These are phyloP conservation scores for Lathyrus tuberosus DNA, from an alignment of 306 rosid genomes.

Conservation along the genomic window DNA sequence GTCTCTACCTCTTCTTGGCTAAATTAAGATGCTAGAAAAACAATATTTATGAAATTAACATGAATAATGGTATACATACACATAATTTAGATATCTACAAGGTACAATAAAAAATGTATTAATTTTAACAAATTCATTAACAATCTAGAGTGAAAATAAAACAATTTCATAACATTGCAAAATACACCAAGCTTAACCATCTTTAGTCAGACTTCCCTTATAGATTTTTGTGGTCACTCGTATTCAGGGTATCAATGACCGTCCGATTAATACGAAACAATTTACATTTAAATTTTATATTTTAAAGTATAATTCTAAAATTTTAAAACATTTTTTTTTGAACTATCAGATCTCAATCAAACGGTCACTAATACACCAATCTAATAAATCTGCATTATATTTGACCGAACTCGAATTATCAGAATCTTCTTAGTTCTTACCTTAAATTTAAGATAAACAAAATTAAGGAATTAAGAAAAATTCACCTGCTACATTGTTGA, in stretches of 20 bases:
- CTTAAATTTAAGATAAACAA: neutral
- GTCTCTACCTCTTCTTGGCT: conserved; percentile 22
- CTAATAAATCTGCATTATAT: too few species aligned
- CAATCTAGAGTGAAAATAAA: conserved; percentile 1
- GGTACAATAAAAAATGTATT: too few species aligned
- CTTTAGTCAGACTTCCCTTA: neutral
- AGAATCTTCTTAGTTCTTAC: too few species aligned
- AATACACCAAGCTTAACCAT: neutral
- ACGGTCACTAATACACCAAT: too few species aligned
- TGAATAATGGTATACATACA: conserved; percentile 15
- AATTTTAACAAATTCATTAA: neutral
- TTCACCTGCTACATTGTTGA: conserved; percentile 98
- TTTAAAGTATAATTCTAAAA: too few species aligned
- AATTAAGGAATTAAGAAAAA: neutral
- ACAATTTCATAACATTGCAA: conserved; percentile 14
- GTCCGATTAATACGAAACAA: too few species aligned
- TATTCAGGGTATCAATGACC: too few species aligned
- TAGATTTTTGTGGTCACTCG: too few species aligned
- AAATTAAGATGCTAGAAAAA: conserved; percentile 23
- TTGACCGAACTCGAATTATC: too few species aligned
- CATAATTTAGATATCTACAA: neutral
- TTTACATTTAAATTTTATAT: too few species aligned
- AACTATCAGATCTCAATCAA: too few species aligned
- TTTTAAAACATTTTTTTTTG: too few species aligned
- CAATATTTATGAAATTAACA: conserved; percentile 31